Base-by-base conservation (phyloP, 176 grass and related monocot species). In the Tillandsia fasciculata region DNA sequence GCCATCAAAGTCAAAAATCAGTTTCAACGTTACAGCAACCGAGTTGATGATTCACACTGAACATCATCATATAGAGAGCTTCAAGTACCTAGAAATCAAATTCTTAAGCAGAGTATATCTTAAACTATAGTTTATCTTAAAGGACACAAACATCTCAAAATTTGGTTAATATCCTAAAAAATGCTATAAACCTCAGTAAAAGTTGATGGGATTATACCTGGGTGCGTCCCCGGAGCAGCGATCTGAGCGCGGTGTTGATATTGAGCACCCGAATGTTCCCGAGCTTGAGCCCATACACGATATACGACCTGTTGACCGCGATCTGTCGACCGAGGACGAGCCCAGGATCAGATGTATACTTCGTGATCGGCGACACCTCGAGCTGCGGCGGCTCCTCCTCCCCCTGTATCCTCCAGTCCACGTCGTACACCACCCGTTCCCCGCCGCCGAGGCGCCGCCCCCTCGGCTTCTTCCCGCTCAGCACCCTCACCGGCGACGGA, bases 341-440 rank as follows among this genome's bases (percentile, higher is more conserved):
- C 13, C 88, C 89, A 0, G 93, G 93, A 70, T 96, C 93, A 6
- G 93, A 96, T 10, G 82, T 90, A 76, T 96, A 92, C 82, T 96
- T 96, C 28, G 93, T 96, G 73, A 96, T 96, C 49, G 93, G 93
- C 66, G 93, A 89, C 42, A 96, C 93, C 65, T 96, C 93, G 11
- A 92, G 86, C 71, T 96, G 93, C 0, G 89, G 93, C 0, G 93
- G 88, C 57, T 81, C 73, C 0, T 74, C 79, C 74, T 96, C 93
- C 49, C 93, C 93, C 0, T 81, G 89, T 15, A 96, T 64, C 74
- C 93, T 79, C 17, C 76, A 92, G 68, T 97, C 89, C 15, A 97
- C 86, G 24, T 90, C 93, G 20, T 92, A 74, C 70, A 92, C 81
- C 9, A 71, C 71, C 22, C 73, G 71, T 26, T 92, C 93, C 49